A percentile compares a stretch with the other conserved stretches of the same genome.
These are phyloP conservation scores for Yamadazyma oceani DNA, from an alignment of 1,139 yeast genomes.

Conservation along the genomic window DNA sequence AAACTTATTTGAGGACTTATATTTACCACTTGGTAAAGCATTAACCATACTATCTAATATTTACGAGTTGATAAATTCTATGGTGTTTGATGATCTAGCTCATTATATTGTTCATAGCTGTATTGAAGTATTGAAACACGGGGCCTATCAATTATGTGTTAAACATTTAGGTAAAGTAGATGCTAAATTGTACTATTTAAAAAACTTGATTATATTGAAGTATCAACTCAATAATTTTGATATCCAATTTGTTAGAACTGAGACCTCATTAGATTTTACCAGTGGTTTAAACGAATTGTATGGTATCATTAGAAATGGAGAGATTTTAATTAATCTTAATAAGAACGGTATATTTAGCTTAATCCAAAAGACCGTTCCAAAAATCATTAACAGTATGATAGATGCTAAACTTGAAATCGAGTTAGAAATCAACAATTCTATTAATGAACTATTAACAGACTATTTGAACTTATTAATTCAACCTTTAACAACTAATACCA, in stretches of 20 bases:
- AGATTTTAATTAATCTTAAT: constrained; percentile 30
- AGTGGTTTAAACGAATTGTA: constrained; percentile 64
- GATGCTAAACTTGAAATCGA: constrained; percentile 83
- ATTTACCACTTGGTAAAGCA: constrained; percentile 74
- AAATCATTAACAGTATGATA: constrained; percentile 79
- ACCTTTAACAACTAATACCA: constrained; percentile 24
- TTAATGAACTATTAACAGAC: constrained; percentile 57
- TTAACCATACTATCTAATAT: constrained; percentile 72
- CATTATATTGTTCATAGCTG: constrained; percentile 84
- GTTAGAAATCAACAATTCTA: constrained; percentile 66
- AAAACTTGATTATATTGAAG: constrained; percentile 68
- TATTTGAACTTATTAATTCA: constrained; percentile 37
- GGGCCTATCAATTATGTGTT: constrained; percentile 47
- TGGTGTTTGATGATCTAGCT: constrained; percentile 86
- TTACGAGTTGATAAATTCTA: constrained; percentile 72
- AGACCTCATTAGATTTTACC: constrained; percentile 76
- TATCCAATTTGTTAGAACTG: constrained; percentile 71
- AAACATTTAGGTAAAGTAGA: constrained; percentile 50
- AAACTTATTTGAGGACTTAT: constrained; percentile 52
- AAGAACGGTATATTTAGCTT: constrained; percentile 52
- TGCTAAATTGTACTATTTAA: constrained; percentile 65
- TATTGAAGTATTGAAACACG: constrained; percentile 51
- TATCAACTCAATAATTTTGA: constrained; percentile 78
- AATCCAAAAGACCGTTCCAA: constrained; percentile 73
- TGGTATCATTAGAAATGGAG: constrained; percentile 40